phyloP scores from a whole-genome alignment of 306 rosid species.

The Sesbania bispinosa region DNA sequence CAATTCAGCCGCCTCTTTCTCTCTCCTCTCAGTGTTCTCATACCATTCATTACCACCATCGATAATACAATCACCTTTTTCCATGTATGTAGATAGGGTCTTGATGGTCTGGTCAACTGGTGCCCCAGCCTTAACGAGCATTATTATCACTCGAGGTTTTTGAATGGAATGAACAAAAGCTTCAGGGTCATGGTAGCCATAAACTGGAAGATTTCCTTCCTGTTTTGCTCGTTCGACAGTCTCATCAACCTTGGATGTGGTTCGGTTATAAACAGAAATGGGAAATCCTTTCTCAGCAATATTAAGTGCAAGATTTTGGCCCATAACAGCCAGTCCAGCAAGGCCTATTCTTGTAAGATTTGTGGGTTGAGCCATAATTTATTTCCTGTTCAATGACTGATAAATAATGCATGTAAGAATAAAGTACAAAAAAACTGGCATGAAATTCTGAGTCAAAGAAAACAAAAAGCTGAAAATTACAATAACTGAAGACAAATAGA shows the following conservation, averaged over 20 bases:
- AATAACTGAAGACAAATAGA: neutral
- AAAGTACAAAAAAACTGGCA: neutral
- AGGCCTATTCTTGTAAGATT: conserved; percentile 87
- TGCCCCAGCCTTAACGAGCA: conserved; percentile 93
- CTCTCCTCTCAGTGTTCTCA: conserved; percentile 93
- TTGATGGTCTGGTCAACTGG: conserved; percentile 95
- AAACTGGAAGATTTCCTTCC: conserved; percentile 85
- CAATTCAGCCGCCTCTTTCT: conserved; percentile 58
- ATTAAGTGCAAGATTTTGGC: conserved; percentile 89
- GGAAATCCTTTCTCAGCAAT: conserved; percentile 97
- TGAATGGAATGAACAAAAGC: conserved; percentile 77
- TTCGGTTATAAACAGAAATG: conserved; percentile 84
- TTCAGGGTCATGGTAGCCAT: conserved; percentile 88
- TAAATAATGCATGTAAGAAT: conserved; percentile 17
- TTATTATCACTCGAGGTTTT: conserved; percentile 82
- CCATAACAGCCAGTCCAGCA: conserved; percentile 93
- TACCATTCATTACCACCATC: conserved; percentile 99
- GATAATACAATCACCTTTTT: conserved; percentile 87
- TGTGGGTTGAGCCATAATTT: conserved; percentile 55
- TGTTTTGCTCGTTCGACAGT: conserved; percentile 75
- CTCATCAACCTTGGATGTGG: conserved; percentile 88
- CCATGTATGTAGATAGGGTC: conserved; percentile 76
- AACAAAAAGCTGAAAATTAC: neutral
- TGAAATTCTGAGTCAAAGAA: neutral
- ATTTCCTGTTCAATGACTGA: conserved; percentile 40